Conservation (phyloP, 495 filamentous ascomycete species). For the Penicillium lagena region DNA sequence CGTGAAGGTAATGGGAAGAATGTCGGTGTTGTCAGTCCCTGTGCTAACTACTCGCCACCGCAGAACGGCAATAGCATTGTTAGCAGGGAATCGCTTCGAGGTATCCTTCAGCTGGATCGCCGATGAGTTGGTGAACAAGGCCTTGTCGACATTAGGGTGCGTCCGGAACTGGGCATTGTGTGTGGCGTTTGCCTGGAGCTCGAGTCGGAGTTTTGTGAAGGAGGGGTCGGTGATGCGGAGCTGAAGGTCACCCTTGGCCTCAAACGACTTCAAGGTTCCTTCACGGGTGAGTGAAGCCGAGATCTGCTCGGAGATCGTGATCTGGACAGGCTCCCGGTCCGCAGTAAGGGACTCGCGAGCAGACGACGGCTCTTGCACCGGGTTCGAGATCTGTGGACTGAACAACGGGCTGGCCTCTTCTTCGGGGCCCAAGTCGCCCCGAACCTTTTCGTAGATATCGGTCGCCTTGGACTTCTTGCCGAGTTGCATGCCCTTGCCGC, state of each 20-base stretch:
- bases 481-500: constrained; percentile 96
- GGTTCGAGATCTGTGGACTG: constrained; percentile 48
- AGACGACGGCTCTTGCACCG: constrained; percentile 50
- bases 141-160: constrained; percentile 91
- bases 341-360: constrained; percentile 56
- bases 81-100: constrained; percentile 81
- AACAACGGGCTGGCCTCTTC: constrained; percentile 75
- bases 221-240: constrained; percentile 81
- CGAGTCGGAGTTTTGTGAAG: constrained; percentile 82
- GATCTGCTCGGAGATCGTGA: constrained; percentile 82
- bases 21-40: constrained; percentile 57
- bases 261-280: constrained; percentile 72
- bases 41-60: constrained; percentile 78
- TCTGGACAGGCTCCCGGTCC: constrained; percentile 75
- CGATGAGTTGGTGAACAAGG: constrained; percentile 68
- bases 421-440: constrained; percentile 77
- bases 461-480: constrained; percentile 97
- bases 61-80: constrained; percentile 82
- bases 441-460: constrained; percentile 94
- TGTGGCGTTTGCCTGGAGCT: constrained; percentile 63
- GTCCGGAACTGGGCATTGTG: constrained; percentile 83
- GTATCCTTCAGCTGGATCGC: constrained; percentile 79
- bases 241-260: constrained; percentile 85
- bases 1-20: constrained; percentile 83
- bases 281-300: constrained; percentile 81